Evolutionary conservation across 805 yeast species (phyloP).

Genomic region (Wickerhamomyces bisporus): DNA sequence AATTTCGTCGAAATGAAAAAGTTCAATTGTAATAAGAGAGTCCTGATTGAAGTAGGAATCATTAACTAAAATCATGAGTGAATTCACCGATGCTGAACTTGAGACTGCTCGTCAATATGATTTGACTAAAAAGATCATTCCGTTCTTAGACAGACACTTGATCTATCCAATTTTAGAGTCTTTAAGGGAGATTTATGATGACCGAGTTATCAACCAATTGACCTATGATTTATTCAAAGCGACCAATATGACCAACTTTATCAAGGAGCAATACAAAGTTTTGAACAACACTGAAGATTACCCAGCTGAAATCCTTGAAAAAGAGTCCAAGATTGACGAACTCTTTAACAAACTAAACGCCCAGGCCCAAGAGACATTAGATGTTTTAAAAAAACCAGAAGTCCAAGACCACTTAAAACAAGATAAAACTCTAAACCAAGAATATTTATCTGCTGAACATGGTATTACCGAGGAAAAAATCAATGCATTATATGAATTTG

Average conservation of each 20-base stretch:
- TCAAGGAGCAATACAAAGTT: slow-evolving; percentile 38
- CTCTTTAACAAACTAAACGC: slow-evolving; percentile 33
- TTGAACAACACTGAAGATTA: slow-evolving; percentile 34
- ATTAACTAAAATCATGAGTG: slow-evolving; percentile 15
- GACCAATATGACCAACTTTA: slow-evolving; percentile 49
- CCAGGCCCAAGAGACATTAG: slow-evolving; percentile 41
- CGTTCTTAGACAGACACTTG: slow-evolving; percentile 59
- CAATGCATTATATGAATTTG: slow-evolving; percentile 49
- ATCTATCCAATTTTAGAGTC: slow-evolving; percentile 48
- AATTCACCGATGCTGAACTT: slow-evolving; percentile 28
- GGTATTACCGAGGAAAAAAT: slow-evolving; percentile 44
- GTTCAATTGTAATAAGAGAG: no score
- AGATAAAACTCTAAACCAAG: slow-evolving; percentile 50
- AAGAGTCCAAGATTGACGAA: slow-evolving; percentile 35
- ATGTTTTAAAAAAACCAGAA: slow-evolving; percentile 41
- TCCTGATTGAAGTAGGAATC: no score
- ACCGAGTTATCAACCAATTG: slow-evolving; percentile 38
- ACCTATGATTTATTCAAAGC: slow-evolving; percentile 52
- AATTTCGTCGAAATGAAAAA: slow-evolving; percentile 3
- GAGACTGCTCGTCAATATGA: slow-evolving; percentile 46
- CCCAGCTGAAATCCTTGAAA: slow-evolving; percentile 37
- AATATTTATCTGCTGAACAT: slow-evolving; percentile 38
- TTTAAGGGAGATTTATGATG: slow-evolving; percentile 40
- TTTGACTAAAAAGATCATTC: slow-evolving; percentile 47
- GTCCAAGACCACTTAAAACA: slow-evolving; percentile 48